Base-by-base conservation (phyloP, 179 eudicot genomes). In the Silene noctiflora region DNA sequence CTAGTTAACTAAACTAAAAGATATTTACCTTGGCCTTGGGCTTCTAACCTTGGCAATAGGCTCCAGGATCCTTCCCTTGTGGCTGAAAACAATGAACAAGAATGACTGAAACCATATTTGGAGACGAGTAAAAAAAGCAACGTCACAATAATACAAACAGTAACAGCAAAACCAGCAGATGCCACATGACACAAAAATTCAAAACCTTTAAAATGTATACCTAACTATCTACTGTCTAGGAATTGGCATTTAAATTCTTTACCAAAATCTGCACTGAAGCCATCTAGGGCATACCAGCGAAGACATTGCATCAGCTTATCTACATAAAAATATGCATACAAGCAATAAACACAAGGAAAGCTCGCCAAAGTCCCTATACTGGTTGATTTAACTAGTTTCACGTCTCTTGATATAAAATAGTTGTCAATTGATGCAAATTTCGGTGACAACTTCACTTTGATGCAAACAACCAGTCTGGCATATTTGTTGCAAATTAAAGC, bases 11-110 rank as follows among this genome's bases (percentile, higher is more conserved):
- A 17, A 67, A 44, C 39, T 13, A 11, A 64, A 21, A 11, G 1
- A 72, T 13, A 25, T 76, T 29, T 68, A 83, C 86, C 86, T 80
- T 63, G 69, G 64, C 60, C 78, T 83, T 39, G 86, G 86, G 71
- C 84, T 84, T 70, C 48, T 72, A 44, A 78, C 27, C 81, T 74
- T 84, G 7, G 78, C 20, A 33, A 81, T 67, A 21, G 86, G 78
- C 80, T 84, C 86, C 53, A 72, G 10, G 29, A 84, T 78, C 84
- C 80, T 76, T 72, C 86, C 86, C 75, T 81, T 81, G 14, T 81
- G 82, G 44, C 86, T 84, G 86, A 64, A 63, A 77, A 19, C 31
- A 33, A 59, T 22, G 56, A 55, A 67, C 17, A 33, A 69, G 42
- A 6, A 51, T n/a, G 48, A 13, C n/a, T 16, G 46, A 63, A 62